A percentile compares a stretch with the other conserved stretches of the same genome.
These are phyloP conservation scores for Zasmidium citrigriseum DNA, from an alignment of 2,329 filamentous ascomycete species.

Conservation along the genomic window DNA sequence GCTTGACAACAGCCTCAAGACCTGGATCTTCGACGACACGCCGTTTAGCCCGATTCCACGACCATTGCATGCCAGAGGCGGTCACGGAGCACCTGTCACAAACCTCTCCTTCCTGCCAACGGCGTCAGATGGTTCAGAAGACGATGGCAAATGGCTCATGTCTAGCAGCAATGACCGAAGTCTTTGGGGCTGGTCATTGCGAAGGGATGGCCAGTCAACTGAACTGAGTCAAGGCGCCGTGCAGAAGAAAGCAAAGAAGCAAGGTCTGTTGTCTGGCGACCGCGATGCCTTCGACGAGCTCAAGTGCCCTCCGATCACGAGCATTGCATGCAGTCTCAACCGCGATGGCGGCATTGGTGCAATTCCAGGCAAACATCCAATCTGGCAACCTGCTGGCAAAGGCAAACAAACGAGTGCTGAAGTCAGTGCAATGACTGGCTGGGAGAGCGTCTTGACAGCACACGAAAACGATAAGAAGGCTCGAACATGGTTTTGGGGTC, in stretches of 20 bases:
- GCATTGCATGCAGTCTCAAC: constrained; percentile 87
- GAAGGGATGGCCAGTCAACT: constrained; percentile 88
- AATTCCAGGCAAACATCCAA: constrained; percentile 71
- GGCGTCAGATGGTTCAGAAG: constrained; percentile 85
- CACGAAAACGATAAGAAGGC: constrained; percentile 83
- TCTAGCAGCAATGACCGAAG: constrained; percentile 88
- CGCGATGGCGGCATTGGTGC: constrained; percentile 92
- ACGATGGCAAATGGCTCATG: constrained; percentile 88
- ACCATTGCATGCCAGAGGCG: constrained; percentile 80
- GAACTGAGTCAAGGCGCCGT: constrained; percentile 91
- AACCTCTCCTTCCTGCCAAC: constrained; percentile 82
- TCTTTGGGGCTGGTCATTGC: constrained; percentile 94
- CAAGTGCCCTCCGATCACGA: constrained; percentile 89
- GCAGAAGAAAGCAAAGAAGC: constrained; percentile 85
- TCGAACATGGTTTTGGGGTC: constrained; percentile 97
- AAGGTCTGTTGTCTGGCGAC: constrained; percentile 61
- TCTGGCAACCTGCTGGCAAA: constrained; percentile 74
- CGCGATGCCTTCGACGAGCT: constrained; percentile 57
- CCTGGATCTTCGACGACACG: constrained; percentile 93
- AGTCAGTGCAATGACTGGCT: constrained; percentile 77
- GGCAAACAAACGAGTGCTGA: constrained; percentile 69
- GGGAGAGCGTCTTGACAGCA: constrained; percentile 95
- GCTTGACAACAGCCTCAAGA: constrained; percentile 88
- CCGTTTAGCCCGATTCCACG: constrained; percentile 86
- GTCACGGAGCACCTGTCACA: constrained; percentile 84